These are phyloP conservation scores for Aspergillus felis DNA, from an alignment of 2,329 filamentous ascomycete genomes.

Conservation along the genomic window DNA sequence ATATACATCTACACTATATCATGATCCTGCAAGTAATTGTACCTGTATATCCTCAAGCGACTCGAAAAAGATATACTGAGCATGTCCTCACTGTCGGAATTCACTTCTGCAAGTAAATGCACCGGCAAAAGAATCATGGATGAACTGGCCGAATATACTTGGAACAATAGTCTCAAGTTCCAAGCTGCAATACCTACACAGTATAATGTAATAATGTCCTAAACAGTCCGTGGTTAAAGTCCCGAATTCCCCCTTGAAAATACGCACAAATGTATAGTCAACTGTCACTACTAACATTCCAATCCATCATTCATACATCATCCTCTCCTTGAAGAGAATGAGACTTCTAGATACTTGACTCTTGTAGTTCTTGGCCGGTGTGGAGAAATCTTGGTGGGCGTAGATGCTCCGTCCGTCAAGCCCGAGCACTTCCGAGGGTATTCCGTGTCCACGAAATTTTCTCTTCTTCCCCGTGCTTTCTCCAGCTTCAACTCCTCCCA, in stretches of 20 bases:
- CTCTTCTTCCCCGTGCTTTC: slow-evolving; percentile 24
- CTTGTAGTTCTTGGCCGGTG: not conserved
- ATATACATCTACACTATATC: not conserved
- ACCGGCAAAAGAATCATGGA: not conserved
- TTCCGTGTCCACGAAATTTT: slow-evolving; percentile 43
- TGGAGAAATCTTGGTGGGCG: slow-evolving; percentile 18
- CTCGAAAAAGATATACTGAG: too few relatives aligned
- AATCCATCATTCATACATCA: not conserved
- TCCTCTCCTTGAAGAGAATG: not conserved
- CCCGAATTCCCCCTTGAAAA: not conserved
- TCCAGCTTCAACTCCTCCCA: slow-evolving; percentile 22
- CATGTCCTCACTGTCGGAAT: not conserved
- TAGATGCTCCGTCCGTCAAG: slow-evolving; percentile 22
- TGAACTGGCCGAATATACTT: not conserved
- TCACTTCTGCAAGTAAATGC: not conserved
- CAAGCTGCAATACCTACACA: too few relatives aligned
- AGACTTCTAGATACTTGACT: too few relatives aligned
- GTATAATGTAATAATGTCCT: not conserved
- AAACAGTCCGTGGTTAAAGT: not conserved
- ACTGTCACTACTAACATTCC: not conserved
- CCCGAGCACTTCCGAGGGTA: slow-evolving; percentile 40
- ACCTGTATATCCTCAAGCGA: not conserved
- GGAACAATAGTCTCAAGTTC: not conserved
- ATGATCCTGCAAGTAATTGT: not conserved
- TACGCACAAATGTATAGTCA: not conserved